Evolutionary conservation across 768 basidiomycete species (phyloP).

Genomic region (Rhizopogon rudus): DNA sequence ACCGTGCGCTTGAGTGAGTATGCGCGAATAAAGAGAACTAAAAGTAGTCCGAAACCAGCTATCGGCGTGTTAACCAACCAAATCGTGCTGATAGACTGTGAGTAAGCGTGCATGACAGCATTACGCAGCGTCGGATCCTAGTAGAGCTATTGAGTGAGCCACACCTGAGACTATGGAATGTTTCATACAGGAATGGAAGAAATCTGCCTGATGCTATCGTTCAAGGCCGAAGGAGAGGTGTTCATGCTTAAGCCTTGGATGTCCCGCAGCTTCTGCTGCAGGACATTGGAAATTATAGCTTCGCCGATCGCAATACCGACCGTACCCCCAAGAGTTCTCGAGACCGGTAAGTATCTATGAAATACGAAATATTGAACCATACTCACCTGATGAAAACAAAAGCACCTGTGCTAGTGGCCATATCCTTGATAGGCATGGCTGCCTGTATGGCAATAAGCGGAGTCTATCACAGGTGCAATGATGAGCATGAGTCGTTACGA

Average conservation of each 20-base stretch:
- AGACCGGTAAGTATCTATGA: background rate
- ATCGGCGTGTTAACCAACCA: conserved; percentile 35
- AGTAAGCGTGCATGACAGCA: conserved; percentile 31
- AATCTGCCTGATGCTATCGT: conserved; percentile 42
- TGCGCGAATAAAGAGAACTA: conserved; percentile 28
- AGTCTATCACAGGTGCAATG: conserved; percentile 4
- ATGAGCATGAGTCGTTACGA: background rate
- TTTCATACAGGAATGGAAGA: conserved; percentile 22
- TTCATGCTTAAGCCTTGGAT: conserved; percentile 25
- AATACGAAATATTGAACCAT: background rate
- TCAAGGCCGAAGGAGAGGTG: conserved; percentile 40
- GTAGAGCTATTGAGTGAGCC: conserved; percentile 1
- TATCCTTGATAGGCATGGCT: conserved; percentile 41
- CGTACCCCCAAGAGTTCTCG: conserved; percentile 66
- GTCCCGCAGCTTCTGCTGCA: conserved; percentile 10
- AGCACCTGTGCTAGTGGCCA: conserved; percentile 37
- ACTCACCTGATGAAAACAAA: conserved; percentile 28
- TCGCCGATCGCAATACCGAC: conserved; percentile 73
- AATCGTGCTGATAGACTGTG: conserved; percentile 31
- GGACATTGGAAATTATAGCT: conserved; percentile 59
- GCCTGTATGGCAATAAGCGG: conserved; percentile 36
- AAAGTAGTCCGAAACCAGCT: conserved; percentile 25
- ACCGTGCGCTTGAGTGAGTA: conserved; percentile 30
- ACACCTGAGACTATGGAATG: background rate
- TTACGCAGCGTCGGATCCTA: conserved; percentile 26